These are phyloP conservation scores for Melampsora americana DNA, from an alignment of 1,284 basidiomycete genomes.

Conservation along the genomic window DNA sequence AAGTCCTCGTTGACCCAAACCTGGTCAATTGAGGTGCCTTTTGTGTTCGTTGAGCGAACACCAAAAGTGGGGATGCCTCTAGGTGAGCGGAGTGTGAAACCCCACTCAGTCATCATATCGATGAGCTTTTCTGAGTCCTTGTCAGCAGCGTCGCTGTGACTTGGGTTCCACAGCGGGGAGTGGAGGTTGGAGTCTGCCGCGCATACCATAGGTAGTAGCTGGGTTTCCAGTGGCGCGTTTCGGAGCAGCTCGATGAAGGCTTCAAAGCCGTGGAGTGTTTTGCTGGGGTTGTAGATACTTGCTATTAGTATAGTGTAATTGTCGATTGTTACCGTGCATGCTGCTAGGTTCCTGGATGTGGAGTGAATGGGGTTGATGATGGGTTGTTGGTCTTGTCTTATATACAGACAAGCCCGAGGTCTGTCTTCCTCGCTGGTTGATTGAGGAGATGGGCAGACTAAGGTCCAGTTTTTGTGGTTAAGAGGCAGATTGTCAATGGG, in stretches of 20 bases:
- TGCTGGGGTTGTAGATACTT: conserved; percentile 2
- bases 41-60: neutral
- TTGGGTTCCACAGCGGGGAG: conserved; percentile 10
- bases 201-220: neutral
- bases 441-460: neutral
- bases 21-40: conserved; percentile 5
- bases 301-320: neutral
- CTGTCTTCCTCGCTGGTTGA: neutral
- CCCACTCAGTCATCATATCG: neutral
- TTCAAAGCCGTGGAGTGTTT: neutral
- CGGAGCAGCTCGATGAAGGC: neutral
- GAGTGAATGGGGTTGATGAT: neutral
- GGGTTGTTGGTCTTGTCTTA: conserved; percentile 6
- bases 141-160: neutral
- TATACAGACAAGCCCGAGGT: conserved; percentile 16
- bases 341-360: neutral
- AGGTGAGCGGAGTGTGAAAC: neutral
- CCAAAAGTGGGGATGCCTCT: conserved; percentile 16
- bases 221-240: neutral
- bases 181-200: conserved; percentile 22
- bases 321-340: neutral
- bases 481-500: neutral
- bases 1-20: conserved; percentile 11
- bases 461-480: conserved; percentile 2
- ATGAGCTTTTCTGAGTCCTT: neutral